phyloP scores from a whole-genome alignment of 768 basidiomycete species.

The Termitomyces sp. region DNA sequence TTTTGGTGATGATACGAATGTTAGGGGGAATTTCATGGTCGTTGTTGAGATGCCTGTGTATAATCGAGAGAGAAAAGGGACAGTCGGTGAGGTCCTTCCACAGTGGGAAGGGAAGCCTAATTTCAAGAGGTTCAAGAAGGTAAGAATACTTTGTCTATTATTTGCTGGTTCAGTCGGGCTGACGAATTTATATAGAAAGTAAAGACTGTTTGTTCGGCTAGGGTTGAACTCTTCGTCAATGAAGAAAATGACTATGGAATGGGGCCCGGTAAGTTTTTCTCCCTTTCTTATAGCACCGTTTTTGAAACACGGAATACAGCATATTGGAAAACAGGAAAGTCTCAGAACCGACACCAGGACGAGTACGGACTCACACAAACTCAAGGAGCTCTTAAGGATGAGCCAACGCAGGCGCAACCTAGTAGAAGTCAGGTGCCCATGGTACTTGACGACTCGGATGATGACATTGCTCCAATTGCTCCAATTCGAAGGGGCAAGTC shows the following conservation, averaged over 20 bases:
- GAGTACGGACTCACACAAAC: conserved; percentile 17
- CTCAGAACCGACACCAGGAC: conserved; percentile 15
- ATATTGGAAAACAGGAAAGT: conserved; percentile 44
- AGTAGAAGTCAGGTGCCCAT: conserved; percentile 19
- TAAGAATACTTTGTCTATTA: conserved; percentile 11
- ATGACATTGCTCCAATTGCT: conserved; percentile 9
- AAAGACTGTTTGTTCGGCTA: conserved; percentile 20
- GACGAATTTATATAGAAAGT: conserved; percentile 20
- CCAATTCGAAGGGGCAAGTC: conserved; percentile 14
- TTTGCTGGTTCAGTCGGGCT: background rate
- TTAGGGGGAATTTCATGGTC: conserved; percentile 79
- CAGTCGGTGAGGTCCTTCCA: conserved; percentile 17
- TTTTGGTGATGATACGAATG: conserved; percentile 55
- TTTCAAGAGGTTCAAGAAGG: conserved; percentile 79
- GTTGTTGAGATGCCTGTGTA: conserved; percentile 62
- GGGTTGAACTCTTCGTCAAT: conserved; percentile 46
- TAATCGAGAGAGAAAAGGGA: conserved; percentile 22
- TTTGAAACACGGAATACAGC: conserved; percentile 24
- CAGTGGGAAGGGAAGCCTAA: conserved; percentile 53
- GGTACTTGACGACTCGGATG: conserved; percentile 30
- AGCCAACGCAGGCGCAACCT: conserved; percentile 15
- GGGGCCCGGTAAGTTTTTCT: conserved; percentile 37
- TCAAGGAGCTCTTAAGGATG: conserved; percentile 9
- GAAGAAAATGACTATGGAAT: conserved; percentile 52
- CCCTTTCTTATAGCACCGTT: conserved; percentile 4